Conservation (phyloP, 2,329 filamentous ascomycete genomes). For the Epichloe glyceriae region DNA sequence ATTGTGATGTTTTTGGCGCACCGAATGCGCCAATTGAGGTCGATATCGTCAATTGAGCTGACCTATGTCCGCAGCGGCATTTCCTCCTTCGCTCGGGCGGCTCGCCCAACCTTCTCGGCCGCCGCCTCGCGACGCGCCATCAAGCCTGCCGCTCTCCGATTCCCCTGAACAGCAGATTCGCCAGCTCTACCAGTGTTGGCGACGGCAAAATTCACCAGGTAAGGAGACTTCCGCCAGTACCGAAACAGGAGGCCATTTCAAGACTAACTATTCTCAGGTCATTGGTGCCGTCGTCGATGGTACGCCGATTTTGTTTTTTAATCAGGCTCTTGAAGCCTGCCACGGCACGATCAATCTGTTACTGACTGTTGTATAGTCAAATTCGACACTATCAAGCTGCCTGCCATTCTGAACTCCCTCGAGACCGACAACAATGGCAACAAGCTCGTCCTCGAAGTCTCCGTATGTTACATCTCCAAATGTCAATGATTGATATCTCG, state of each 20-base stretch:
- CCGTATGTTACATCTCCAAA: slow-evolving; percentile 45
- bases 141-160: slow-evolving; percentile 42
- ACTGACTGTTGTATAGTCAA: slow-evolving; percentile 55
- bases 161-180: slow-evolving; percentile 43
- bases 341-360: not conserved
- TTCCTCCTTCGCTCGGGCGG: slow-evolving; percentile 50
- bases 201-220: slow-evolving; percentile 60
- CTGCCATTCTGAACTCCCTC: slow-evolving; percentile 94
- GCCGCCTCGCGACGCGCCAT: slow-evolving; percentile 43
- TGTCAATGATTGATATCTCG: slow-evolving; percentile 1
- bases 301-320: slow-evolving; percentile 36
- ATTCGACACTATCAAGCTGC: slow-evolving; percentile 88
- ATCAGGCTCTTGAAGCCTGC: not conserved
- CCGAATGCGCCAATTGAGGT: slow-evolving; percentile 30
- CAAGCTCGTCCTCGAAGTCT: slow-evolving; percentile 92
- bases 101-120: slow-evolving; percentile 47
- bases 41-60: slow-evolving; percentile 40
- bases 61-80: slow-evolving; percentile 42
- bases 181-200: slow-evolving; percentile 43
- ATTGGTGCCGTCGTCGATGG: slow-evolving; percentile 99
- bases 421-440: slow-evolving; percentile 82
- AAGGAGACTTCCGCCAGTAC: slow-evolving; percentile 17
- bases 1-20: slow-evolving; percentile 15
- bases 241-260: slow-evolving; percentile 2
- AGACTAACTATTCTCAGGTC: slow-evolving; percentile 51